phyloP scores from a whole-genome alignment of 495 filamentous ascomycete genomes.

The Penicillium egyptiacum region DNA sequence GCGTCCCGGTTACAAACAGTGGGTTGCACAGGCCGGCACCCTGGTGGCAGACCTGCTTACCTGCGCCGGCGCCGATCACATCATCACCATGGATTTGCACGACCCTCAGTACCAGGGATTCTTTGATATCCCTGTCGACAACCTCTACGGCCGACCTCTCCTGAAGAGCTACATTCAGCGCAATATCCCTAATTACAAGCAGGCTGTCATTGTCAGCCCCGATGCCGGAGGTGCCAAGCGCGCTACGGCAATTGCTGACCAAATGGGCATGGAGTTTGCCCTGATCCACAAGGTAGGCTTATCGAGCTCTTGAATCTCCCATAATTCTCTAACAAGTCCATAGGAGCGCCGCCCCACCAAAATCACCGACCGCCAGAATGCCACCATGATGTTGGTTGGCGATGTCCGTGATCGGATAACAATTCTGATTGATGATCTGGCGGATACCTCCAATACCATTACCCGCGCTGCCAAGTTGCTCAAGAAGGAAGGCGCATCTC shows the following conservation, averaged over 20 bases:
- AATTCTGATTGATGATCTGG: constrained; percentile 92
- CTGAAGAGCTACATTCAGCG: constrained; percentile 88
- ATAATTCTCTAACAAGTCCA: background rate
- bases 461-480: constrained; percentile 94
- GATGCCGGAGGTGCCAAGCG: constrained; percentile 96
- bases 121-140: constrained; percentile 98
- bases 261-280: constrained; percentile 88
- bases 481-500: constrained; percentile 86
- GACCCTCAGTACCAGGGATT: constrained; percentile 99
- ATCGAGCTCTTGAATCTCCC: constrained; percentile 15
- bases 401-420: constrained; percentile 77
- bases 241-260: constrained; percentile 94
- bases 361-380: constrained; percentile 91
- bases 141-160: constrained; percentile 85
- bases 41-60: constrained; percentile 92
- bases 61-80: constrained; percentile 92
- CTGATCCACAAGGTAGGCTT: constrained; percentile 90
- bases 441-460: constrained; percentile 95
- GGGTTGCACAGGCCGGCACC: constrained; percentile 97
- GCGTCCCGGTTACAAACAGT: constrained; percentile 93
- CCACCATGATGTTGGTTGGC: constrained; percentile 97
- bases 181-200: constrained; percentile 80
- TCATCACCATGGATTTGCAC: constrained; percentile 95
- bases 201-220: constrained; percentile 90
- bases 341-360: constrained; percentile 96